Percentiles rank a stretch among this genome's conserved stretches.
Conservation (phyloP, 148 eudicot genomes). For the Pouteria glomerata region DNA sequence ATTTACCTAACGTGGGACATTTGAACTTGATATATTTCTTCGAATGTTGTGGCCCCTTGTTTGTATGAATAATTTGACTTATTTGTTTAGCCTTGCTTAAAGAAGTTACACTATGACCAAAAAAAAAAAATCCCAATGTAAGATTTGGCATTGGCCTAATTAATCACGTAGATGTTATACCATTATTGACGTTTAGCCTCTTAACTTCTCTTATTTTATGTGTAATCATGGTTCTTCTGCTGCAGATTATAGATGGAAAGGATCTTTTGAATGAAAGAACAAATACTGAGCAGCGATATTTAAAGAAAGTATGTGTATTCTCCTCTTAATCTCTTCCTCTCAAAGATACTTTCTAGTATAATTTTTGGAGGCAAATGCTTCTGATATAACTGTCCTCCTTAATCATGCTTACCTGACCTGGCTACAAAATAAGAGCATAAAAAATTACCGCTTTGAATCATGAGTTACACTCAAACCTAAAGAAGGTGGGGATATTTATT, state of each 20-base stretch:
- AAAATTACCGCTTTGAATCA: background rate
- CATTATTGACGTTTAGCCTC: too few relatives aligned
- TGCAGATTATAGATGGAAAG: slow-evolving; percentile 85
- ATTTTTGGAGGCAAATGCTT: slow-evolving; percentile 1
- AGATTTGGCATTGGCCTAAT: too few relatives aligned
- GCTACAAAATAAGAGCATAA: background rate
- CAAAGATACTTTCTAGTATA: background rate
- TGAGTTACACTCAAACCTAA: background rate
- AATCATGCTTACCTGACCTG: background rate
- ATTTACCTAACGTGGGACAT: background rate
- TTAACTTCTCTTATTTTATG: background rate
- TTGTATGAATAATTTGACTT: background rate
- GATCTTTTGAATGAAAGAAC: slow-evolving; percentile 93
- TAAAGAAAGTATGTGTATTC: slow-evolving; percentile 62
- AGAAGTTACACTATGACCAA: background rate
- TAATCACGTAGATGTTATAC: too few relatives aligned
- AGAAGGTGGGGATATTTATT: background rate
- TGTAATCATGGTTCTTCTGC: background rate
- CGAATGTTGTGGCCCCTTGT: background rate
- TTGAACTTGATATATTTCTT: background rate
- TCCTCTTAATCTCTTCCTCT: background rate
- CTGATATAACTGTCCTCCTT: background rate
- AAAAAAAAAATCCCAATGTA: too few relatives aligned
- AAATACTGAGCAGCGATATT: slow-evolving; percentile 64
- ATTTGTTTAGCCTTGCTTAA: background rate